Base-by-base conservation (phyloP, 2,329 filamentous ascomycete genomes). In the Claviceps sp. region DNA sequence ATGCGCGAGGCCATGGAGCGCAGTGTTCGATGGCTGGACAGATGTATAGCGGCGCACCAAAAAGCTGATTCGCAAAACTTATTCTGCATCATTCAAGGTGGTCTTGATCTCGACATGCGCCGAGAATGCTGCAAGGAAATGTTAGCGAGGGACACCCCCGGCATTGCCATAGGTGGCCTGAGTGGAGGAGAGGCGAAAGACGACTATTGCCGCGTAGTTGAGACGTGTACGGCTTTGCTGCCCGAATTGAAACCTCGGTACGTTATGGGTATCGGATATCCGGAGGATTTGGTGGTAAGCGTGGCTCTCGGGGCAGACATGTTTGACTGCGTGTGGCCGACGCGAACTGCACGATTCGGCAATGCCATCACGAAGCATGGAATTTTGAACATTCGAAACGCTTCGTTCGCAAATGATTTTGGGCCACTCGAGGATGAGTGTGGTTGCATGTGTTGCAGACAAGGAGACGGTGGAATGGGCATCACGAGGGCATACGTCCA, bases 321-420 rank as follows among this genome's bases (percentile, higher is more conserved):
- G 93, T 98, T 98, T 65, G 93, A 98, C 70, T 98, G 94, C 64
- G 93, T 98, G 6, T 98, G 93, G 93, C 94, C 93, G 1, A 97
- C 93, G 4, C 78, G 93, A 51, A 98, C 93, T 38, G 93, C 93
- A 64, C 82, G 93, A 37, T 98, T 98, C 63, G 93, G 94, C 54
- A 96, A 96, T 63, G 93, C 91, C 40, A 80, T 98, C 54, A 96
- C 91, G 2, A 78, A 81, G 52, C 61, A 74, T 43, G 94, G 93
- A 11, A 79, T 88, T n/a, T 71, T 96, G 46, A 96, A 95, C 65
- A 72, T 98, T 47, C 84, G 87, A 55, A 83, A 91, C 64, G 78
- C 83, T 26, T 74, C 75, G 45, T 96, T 82, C 63, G 81, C 87
- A 1, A 71, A 79, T 55, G 91, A 97, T 67, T 95, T 95, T 64